phyloP scores from a whole-genome alignment of 768 basidiomycete genomes.

The Tulasnella sp. region DNA sequence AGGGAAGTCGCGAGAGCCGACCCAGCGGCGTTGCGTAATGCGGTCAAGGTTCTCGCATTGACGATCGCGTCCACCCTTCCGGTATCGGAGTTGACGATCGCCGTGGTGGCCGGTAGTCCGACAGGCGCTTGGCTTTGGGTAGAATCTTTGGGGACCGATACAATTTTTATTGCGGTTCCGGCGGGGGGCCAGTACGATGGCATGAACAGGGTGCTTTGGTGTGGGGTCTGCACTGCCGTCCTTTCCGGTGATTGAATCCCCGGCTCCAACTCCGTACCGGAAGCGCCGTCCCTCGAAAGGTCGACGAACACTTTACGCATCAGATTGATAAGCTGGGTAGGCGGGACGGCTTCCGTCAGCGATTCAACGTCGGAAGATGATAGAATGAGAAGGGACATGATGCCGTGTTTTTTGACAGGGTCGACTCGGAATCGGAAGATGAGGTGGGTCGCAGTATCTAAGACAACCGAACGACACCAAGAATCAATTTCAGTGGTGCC shows the following conservation, averaged over 20 bases:
- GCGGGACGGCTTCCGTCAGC: slow-evolving; percentile 41
- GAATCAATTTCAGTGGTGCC: too few species aligned
- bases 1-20: slow-evolving; percentile 24
- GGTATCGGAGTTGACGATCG: slow-evolving; percentile 62
- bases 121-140: slow-evolving; percentile 30
- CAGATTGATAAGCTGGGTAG: slow-evolving; percentile 42
- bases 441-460: too few species aligned
- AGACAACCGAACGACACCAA: too few species aligned
- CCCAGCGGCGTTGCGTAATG: slow-evolving; percentile 78
- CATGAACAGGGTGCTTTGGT: slow-evolving; percentile 73
- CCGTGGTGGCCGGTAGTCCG: slow-evolving; percentile 69
- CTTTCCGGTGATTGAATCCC: slow-evolving; percentile 50
- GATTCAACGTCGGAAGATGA: slow-evolving; percentile 50
- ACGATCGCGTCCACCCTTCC: slow-evolving; percentile 67
- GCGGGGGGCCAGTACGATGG: slow-evolving; percentile 51
- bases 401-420: background rate
- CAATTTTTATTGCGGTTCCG: slow-evolving; percentile 72
- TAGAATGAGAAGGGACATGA: slow-evolving; percentile 53
- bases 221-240: slow-evolving; percentile 43
- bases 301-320: slow-evolving; percentile 54
- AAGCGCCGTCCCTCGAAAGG: slow-evolving; percentile 33
- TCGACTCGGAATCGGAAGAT: background rate
- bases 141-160: slow-evolving; percentile 52
- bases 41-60: slow-evolving; percentile 71
- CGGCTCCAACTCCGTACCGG: slow-evolving; percentile 11